These are phyloP conservation scores for Durusdinium trenchii DNA, from an alignment of 73 alveolate species.

Conservation along the genomic window DNA sequence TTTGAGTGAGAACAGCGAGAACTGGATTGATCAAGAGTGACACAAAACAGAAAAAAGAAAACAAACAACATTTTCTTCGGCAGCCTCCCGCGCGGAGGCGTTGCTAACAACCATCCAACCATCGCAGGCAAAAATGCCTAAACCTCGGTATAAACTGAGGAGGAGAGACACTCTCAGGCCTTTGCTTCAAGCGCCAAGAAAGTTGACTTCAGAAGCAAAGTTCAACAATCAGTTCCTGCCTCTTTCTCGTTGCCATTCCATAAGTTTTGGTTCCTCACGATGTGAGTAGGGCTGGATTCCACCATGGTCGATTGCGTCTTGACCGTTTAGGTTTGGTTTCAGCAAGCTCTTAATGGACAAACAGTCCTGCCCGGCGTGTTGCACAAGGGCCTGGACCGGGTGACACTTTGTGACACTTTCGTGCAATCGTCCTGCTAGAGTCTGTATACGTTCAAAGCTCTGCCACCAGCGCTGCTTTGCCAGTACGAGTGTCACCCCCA, in stretches of 20 bases:
- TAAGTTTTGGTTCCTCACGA: slow-evolving; percentile 48
- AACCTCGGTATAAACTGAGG: background rate
- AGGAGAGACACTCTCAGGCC: background rate
- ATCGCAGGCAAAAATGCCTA: slow-evolving; percentile 74
- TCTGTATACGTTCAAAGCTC: no score
- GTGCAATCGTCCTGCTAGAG: no score
- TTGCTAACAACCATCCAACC: slow-evolving; percentile 88
- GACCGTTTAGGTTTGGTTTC: background rate
- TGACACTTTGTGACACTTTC: no score
- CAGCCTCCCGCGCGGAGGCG: slow-evolving; percentile 65
- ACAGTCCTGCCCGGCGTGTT: slow-evolving; percentile 51
- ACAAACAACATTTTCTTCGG: background rate
- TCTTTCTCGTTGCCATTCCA: slow-evolving; percentile 88
- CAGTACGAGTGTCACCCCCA: no score
- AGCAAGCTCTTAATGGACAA: background rate
- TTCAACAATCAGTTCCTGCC: background rate
- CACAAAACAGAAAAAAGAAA: background rate
- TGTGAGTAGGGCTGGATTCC: background rate
- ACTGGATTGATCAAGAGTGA: no score
- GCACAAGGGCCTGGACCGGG: slow-evolving; percentile 54
- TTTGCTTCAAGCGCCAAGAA: background rate
- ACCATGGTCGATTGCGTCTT: background rate
- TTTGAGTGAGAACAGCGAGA: no score
- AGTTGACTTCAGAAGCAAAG: background rate
- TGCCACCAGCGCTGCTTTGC: no score